A percentile compares a stretch with the other conserved stretches of the same genome.
These are phyloP conservation scores for Vigna hirtella DNA, from an alignment of 306 rosid species.

Conservation along the genomic window DNA sequence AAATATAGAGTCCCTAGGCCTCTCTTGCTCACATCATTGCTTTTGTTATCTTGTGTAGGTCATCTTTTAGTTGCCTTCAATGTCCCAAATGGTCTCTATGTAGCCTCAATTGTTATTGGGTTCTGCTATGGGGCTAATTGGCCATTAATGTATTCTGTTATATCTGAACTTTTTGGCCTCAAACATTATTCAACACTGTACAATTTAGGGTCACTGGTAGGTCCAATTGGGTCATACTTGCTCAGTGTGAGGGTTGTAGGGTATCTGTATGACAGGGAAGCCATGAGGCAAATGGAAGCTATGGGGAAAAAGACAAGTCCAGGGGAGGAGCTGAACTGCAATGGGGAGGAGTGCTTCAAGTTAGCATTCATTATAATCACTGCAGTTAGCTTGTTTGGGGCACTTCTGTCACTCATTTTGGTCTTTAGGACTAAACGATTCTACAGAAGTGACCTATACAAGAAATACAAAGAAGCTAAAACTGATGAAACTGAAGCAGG, in stretches of 20 bases:
- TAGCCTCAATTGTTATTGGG: conserved; percentile 70
- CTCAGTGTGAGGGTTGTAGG: conserved; percentile 53
- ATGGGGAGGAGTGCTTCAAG: conserved; percentile 50
- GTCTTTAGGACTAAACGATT: conserved; percentile 54
- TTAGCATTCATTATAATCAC: conserved; percentile 55
- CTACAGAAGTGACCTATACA: conserved; percentile 56
- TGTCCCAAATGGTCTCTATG: conserved; percentile 58
- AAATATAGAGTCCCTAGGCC: conserved; percentile 59
- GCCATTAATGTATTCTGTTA: conserved; percentile 70
- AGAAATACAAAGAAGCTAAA: conserved; percentile 48
- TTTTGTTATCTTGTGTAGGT: conserved; percentile 52
- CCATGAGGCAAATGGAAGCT: conserved; percentile 38
- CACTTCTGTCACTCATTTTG: conserved; percentile 52
- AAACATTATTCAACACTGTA: conserved; percentile 73
- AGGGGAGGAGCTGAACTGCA: conserved; percentile 55
- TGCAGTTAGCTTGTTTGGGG: conserved; percentile 48
- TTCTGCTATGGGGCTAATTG: conserved; percentile 80
- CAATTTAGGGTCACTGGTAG: conserved; percentile 71
- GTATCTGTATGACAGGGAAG: conserved; percentile 56
- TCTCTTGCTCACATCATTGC: conserved; percentile 54
- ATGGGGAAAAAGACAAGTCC: conserved; percentile 36
- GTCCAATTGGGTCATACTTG: conserved; percentile 63
- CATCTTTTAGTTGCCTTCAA: conserved; percentile 61
- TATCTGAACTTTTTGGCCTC: conserved; percentile 80
- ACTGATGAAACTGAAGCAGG: conserved; percentile 32